These are phyloP conservation scores for Ogataea pignaliae DNA, from an alignment of 805 yeast genomes.

Conservation along the genomic window DNA sequence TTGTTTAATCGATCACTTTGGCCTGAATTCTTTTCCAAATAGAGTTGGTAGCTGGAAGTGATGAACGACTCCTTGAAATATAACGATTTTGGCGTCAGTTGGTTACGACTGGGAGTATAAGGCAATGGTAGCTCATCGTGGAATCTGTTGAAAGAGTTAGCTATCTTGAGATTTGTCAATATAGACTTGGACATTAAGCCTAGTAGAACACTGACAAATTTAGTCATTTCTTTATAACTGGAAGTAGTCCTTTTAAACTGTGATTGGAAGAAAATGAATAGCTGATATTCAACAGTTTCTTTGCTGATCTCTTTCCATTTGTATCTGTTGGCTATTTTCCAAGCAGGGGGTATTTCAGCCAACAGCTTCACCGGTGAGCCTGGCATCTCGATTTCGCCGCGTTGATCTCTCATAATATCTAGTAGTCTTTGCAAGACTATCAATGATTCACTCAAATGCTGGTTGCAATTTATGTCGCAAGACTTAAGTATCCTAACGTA, in stretches of 20 bases:
- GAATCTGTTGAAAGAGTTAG: constrained; percentile 9
- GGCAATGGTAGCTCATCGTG: constrained; percentile 8
- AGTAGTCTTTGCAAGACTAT: no score
- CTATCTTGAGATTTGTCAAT: constrained; percentile 7
- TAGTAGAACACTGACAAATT: constrained; percentile 6
- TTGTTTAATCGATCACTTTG: constrained; percentile 14
- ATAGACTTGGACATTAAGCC: constrained; percentile 11
- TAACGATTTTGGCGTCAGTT: constrained; percentile 21
- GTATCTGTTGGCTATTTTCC: constrained; percentile 18
- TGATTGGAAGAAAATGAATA: constrained; percentile 13
- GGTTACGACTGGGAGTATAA: neutral
- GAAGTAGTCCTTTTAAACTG: constrained; percentile 10
- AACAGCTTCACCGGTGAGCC: constrained; percentile 11
- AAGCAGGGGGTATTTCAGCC: constrained; percentile 15
- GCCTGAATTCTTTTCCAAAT: constrained; percentile 12
- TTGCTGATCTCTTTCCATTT: constrained; percentile 19
- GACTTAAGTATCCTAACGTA: no score
- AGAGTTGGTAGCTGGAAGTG: constrained; percentile 22
- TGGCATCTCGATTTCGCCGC: neutral
- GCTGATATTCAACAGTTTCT: constrained; percentile 16
- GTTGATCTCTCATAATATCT: no score
- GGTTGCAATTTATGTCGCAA: no score
- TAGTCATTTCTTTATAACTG: constrained; percentile 7
- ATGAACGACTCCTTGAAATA: constrained; percentile 22
- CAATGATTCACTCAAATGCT: no score